Evolutionary conservation across 2,329 filamentous ascomycete genomes (phyloP).

Genomic region (Colletotrichum sansevieriae): DNA sequence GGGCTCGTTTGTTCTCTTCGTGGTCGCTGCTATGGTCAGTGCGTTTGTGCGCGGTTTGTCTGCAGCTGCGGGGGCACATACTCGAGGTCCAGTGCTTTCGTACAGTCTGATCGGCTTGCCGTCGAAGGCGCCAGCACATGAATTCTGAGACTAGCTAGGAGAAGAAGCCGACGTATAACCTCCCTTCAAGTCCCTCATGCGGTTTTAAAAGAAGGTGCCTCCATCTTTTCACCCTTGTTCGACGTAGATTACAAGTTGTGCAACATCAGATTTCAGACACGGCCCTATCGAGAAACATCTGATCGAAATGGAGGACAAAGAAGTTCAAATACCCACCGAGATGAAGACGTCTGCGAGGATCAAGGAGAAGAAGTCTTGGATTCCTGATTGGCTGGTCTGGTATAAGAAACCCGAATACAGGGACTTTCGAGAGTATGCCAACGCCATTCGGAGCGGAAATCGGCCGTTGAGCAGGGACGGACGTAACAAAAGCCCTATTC

Average conservation of each 20-base stretch:
- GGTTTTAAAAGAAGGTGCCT: background rate
- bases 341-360: background rate
- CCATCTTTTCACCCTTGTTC: background rate
- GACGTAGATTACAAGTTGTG: background rate
- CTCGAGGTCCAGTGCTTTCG: background rate
- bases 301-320: slow-evolving; percentile 5
- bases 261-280: slow-evolving; percentile 3
- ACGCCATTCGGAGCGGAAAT: slow-evolving; percentile 50
- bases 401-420: slow-evolving; percentile 65
- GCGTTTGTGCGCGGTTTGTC: slow-evolving; percentile 20
- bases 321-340: background rate
- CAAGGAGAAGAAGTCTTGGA: slow-evolving; percentile 7
- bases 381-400: slow-evolving; percentile 56
- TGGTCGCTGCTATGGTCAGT: slow-evolving; percentile 9
- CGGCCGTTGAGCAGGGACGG: slow-evolving; percentile 54
- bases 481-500: slow-evolving; percentile 53
- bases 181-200: background rate
- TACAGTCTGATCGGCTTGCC: slow-evolving; percentile 14
- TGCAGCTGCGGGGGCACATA: slow-evolving; percentile 13
- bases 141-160: background rate
- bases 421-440: slow-evolving; percentile 60
- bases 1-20: background rate
- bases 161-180: slow-evolving; percentile 21
- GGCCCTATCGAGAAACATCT: background rate
- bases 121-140: slow-evolving; percentile 5